These are phyloP conservation scores for Cornus kousa DNA, from an alignment of 148 eudicot species.

Conservation along the genomic window DNA sequence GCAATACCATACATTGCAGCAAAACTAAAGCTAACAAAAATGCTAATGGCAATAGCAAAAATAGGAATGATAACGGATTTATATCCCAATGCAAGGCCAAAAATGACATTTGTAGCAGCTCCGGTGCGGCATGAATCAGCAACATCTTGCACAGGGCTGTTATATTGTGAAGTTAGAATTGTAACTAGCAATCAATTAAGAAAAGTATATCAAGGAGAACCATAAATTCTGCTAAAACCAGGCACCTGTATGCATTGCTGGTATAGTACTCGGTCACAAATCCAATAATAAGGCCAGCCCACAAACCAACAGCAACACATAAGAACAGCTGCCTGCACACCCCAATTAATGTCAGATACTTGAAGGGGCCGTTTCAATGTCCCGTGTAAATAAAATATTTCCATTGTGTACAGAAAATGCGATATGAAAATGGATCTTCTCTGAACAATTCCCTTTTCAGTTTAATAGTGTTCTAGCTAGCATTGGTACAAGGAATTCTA, in stretches of 20 bases:
- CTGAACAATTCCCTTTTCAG: neutral
- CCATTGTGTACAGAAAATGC: neutral
- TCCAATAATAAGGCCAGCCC: slow-evolving; percentile 65
- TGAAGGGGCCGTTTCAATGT: neutral
- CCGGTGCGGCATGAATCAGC: slow-evolving; percentile 95
- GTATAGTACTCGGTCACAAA: slow-evolving; percentile 55
- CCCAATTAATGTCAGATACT: neutral
- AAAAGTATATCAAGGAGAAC: neutral
- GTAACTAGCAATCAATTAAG: neutral
- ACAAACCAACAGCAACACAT: slow-evolving; percentile 54
- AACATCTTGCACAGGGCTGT: slow-evolving; percentile 81
- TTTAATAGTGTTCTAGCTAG: neutral
- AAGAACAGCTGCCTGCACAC: slow-evolving; percentile 48
- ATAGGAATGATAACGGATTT: slow-evolving; percentile 88
- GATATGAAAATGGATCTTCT: neutral
- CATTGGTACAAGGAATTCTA: neutral
- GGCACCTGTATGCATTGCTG: slow-evolving; percentile 58
- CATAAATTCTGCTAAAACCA: neutral
- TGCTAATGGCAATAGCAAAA: slow-evolving; percentile 80
- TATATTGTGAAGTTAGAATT: neutral
- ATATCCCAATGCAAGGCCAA: slow-evolving; percentile 89
- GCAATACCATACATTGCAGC: slow-evolving; percentile 97
- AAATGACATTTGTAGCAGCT: slow-evolving; percentile 90
- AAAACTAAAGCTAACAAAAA: slow-evolving; percentile 77
- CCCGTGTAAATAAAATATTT: neutral